phyloP scores from a whole-genome alignment of 2,329 filamentous ascomycete species.

The Coleophoma eucalyptorum region DNA sequence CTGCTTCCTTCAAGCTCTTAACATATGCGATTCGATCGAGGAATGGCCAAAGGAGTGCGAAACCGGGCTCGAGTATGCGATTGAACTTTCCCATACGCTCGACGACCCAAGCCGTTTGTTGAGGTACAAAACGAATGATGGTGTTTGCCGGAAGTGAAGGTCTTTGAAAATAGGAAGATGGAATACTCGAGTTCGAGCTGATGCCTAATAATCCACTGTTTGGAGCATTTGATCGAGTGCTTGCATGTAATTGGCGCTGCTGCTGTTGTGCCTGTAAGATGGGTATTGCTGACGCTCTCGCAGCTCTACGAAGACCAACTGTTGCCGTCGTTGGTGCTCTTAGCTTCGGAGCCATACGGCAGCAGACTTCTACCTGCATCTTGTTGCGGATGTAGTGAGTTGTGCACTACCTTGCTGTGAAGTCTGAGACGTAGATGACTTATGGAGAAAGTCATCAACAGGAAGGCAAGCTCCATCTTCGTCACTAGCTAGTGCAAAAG shows the following conservation, averaged over 20 bases:
- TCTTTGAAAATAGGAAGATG: slow-evolving; percentile 78
- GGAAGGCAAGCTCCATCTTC: not conserved
- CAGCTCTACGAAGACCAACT: no score
- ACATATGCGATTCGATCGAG: slow-evolving; percentile 97
- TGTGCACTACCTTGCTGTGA: no score
- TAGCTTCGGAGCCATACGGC: slow-evolving; percentile 9
- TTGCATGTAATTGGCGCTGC: slow-evolving; percentile 22
- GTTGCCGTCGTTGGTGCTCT: no score
- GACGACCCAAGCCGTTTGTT: slow-evolving; percentile 99
- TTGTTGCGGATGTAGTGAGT: no score
- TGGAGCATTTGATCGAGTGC: slow-evolving; percentile 16
- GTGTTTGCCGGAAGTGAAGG: slow-evolving; percentile 84
- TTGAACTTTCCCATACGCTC: slow-evolving; percentile 99
- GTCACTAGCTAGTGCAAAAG: slow-evolving; percentile 7
- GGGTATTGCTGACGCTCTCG: slow-evolving; percentile 13
- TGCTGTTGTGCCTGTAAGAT: slow-evolving; percentile 16
- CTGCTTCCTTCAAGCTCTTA: slow-evolving; percentile 92
- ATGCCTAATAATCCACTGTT: slow-evolving; percentile 24
- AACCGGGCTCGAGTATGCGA: slow-evolving; percentile 85
- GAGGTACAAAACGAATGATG: slow-evolving; percentile 93
- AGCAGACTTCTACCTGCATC: slow-evolving; percentile 17
- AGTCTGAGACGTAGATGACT: no score
- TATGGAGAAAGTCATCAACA: no score
- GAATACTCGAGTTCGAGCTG: slow-evolving; percentile 32
- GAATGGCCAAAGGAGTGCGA: slow-evolving; percentile 85